Percentiles rank a stretch among this genome's conserved stretches.
Evolutionary conservation across 495 filamentous ascomycete species (phyloP).

Genomic region (Penicillium subrubescens): DNA sequence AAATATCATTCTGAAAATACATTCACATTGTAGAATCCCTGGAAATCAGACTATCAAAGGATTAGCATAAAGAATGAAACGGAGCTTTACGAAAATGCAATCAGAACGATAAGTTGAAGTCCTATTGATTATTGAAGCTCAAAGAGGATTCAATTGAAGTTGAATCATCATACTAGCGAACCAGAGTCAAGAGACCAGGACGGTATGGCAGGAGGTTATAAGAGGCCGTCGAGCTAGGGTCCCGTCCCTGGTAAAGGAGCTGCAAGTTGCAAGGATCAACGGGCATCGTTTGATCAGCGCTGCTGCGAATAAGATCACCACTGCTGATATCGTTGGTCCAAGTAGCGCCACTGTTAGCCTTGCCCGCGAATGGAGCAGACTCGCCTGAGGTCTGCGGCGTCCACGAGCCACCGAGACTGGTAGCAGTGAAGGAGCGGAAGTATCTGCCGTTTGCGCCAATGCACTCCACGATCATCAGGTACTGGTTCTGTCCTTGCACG

Average conservation of each 20-base stretch:
- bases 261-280: constrained; percentile 61
- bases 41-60: too few relatives aligned
- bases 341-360: constrained; percentile 59
- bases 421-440: constrained; percentile 65
- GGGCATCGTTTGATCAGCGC: constrained; percentile 57
- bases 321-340: constrained; percentile 69
- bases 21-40: too few relatives aligned
- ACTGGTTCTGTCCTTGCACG: constrained; percentile 50
- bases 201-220: constrained; percentile 36
- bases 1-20: too few relatives aligned
- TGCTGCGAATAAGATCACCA: constrained; percentile 58
- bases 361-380: constrained; percentile 59
- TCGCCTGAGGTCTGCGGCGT: constrained; percentile 54
- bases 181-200: not conserved
- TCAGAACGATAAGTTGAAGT: too few relatives aligned
- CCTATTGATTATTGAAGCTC: too few relatives aligned
- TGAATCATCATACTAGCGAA: not conserved
- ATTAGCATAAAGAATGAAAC: too few relatives aligned
- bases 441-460: constrained; percentile 59
- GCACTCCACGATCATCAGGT: constrained; percentile 66
- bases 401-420: constrained; percentile 55
- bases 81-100: too few relatives aligned
- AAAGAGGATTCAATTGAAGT: not conserved
- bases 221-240: constrained; percentile 27
- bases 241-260: constrained; percentile 58